Evolutionary conservation across 164 flowering plant genomes (phyloP), one percentile per base, ranked within the genome.

Genomic region (Buxus sempervirens): DNA sequence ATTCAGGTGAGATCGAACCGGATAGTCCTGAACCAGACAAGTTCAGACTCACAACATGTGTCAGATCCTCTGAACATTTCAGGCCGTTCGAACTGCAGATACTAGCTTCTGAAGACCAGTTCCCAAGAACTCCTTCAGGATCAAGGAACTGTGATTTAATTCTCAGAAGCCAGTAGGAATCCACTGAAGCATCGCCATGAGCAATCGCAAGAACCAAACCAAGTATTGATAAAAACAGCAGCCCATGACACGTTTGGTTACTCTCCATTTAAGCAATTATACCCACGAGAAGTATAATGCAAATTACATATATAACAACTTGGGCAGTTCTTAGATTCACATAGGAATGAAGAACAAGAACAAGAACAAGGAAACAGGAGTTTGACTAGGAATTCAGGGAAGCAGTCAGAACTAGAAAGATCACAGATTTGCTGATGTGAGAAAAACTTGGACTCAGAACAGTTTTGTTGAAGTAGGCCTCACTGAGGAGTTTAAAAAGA

Each of bases 11-110:
- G 57, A 90, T 77, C 13, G 73, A 65, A 66, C 98, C 98, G 19
- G 84, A 80, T 45, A 93, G 70, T 62, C 91, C 88, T 42, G 82
- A 80, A 19, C 77, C 71, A 27, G 98, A 84, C 5, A 93, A 80
- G 66, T 89, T 87, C 75, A 90, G 75, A 61, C 83, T 77, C n/a
- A 82, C 66, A 60, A 91, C 72, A 42, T 73, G 86, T 18, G 65
- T 59, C 42, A 72, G 77, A 82, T 86, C 84, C 53, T 70, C 76
- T 18, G 96, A 83, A 77, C 98, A 93, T 58, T 76, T 74, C 2
- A 93, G 22, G 54, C 98, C 96, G 72, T 79, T 75, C 98, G 96
- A 93, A 60, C 77, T 79, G 73, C 98, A 91, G 4, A 85, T 51
- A 70, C 80, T 77, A 60, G 75, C 55, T 70, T 55, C 59, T 26